Evolutionary conservation across 768 basidiomycete species (phyloP).

Genomic region (Boletus speciosus): DNA sequence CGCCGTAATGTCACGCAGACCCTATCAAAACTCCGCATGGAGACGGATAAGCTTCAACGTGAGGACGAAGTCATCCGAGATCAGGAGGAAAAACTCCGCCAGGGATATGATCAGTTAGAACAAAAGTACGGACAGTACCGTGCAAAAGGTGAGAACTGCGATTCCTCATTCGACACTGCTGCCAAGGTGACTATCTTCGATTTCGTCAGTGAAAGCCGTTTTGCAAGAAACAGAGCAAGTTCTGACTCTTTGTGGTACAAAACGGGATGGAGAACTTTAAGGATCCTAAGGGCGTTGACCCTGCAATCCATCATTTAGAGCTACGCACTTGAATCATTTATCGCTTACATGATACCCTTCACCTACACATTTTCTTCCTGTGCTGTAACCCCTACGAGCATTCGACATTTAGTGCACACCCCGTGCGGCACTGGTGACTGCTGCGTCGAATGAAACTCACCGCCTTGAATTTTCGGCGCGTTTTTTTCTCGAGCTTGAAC

Average conservation of each 20-base stretch:
- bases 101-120: slow-evolving; percentile 39
- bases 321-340: background rate
- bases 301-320: background rate
- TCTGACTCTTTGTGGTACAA: slow-evolving; percentile 42
- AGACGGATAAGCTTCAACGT: slow-evolving; percentile 39
- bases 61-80: slow-evolving; percentile 40
- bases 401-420: background rate
- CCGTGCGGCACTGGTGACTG: background rate
- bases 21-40: slow-evolving; percentile 35
- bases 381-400: background rate
- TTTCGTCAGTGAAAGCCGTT: slow-evolving; percentile 35
- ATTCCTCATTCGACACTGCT: background rate
- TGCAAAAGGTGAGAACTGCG: slow-evolving; percentile 33
- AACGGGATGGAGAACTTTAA: slow-evolving; percentile 32
- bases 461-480: background rate
- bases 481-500: background rate
- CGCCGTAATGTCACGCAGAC: slow-evolving; percentile 50
- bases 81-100: slow-evolving; percentile 39
- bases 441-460: background rate
- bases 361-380: background rate
- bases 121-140: slow-evolving; percentile 41
- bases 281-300: background rate
- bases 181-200: slow-evolving; percentile 7
- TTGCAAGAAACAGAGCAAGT: slow-evolving; percentile 46
- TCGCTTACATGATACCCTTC: background rate